These are phyloP conservation scores for Cylindrodendrum hubeiense DNA, from an alignment of 2,329 filamentous ascomycete species.

Conservation along the genomic window DNA sequence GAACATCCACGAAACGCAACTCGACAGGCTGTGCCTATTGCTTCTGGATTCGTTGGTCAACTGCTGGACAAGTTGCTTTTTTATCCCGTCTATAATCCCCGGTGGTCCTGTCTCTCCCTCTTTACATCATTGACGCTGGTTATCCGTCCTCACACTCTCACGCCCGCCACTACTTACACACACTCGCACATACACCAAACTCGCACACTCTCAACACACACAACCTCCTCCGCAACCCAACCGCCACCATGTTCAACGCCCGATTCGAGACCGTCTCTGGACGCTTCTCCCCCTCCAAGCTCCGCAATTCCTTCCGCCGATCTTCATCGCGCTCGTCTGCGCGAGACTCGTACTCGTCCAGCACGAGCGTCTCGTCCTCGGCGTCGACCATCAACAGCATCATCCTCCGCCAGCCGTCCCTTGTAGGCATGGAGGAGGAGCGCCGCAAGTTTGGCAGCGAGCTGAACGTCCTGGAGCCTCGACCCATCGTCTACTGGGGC, in stretches of 20 bases:
- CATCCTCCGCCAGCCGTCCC: slow-evolving; percentile 68
- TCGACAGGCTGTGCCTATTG: slow-evolving; percentile 41
- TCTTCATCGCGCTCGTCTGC: slow-evolving; percentile 58
- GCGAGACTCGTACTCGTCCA: slow-evolving; percentile 54
- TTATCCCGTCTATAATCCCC: neutral
- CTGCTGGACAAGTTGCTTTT: slow-evolving; percentile 43
- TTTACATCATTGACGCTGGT: neutral
- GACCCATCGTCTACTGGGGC: slow-evolving; percentile 73
- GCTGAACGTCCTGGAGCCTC: slow-evolving; percentile 70
- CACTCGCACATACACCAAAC: neutral
- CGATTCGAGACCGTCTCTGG: slow-evolving; percentile 63
- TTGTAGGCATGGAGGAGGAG: slow-evolving; percentile 70
- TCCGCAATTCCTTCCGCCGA: slow-evolving; percentile 67
- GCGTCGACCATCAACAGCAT: slow-evolving; percentile 69
- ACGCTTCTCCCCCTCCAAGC: slow-evolving; percentile 62
- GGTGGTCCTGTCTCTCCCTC: neutral
- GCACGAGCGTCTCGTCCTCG: slow-evolving; percentile 59
- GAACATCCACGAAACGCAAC: slow-evolving; percentile 19
- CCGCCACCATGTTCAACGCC: slow-evolving; percentile 43
- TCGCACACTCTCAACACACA: neutral
- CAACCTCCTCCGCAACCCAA: neutral
- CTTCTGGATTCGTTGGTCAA: slow-evolving; percentile 25
- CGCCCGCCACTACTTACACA: slow-evolving; percentile 3
- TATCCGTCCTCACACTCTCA: neutral
- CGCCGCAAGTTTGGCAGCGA: slow-evolving; percentile 64